Conservation (phyloP, 2,329 filamentous ascomycete species). For the Colletotrichum sidae region DNA sequence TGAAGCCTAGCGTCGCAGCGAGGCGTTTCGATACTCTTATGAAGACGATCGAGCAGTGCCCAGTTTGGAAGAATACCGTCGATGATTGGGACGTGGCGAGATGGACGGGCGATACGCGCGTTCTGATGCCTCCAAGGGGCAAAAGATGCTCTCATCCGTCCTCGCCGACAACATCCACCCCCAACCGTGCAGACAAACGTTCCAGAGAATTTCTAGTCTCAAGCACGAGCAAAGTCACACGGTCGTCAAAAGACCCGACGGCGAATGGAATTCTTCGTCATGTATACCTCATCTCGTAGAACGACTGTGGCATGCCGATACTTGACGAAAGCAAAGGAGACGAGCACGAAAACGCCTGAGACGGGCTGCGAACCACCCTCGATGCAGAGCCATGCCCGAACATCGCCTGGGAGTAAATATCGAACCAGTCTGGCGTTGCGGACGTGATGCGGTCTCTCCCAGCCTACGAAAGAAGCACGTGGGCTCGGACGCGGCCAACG, state of each 20-base stretch:
- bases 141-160: not conserved
- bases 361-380: not conserved
- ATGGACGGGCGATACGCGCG: not conserved
- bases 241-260: constrained; percentile 9
- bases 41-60: no score
- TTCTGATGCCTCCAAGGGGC: not conserved
- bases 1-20: no score
- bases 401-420: constrained; percentile 10
- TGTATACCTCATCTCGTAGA: constrained; percentile 14
- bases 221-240: not conserved
- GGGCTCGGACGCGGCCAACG: constrained; percentile 21
- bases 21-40: no score
- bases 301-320: constrained; percentile 3
- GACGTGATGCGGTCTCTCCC: constrained; percentile 19
- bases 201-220: constrained; percentile 17
- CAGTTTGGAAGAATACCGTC: no score
- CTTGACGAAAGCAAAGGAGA: not conserved
- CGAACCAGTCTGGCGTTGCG: constrained; percentile 9
- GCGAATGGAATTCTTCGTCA: not conserved
- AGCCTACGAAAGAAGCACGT: constrained; percentile 35
- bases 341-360: no score
- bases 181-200: constrained; percentile 2
- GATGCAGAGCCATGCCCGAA: constrained; percentile 6
- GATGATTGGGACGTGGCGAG: no score
- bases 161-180: not conserved